Evolutionary conservation across 768 basidiomycete species (phyloP), one percentile per base, ranked within the genome.

Genomic region (Pisolithus microcarpus): DNA sequence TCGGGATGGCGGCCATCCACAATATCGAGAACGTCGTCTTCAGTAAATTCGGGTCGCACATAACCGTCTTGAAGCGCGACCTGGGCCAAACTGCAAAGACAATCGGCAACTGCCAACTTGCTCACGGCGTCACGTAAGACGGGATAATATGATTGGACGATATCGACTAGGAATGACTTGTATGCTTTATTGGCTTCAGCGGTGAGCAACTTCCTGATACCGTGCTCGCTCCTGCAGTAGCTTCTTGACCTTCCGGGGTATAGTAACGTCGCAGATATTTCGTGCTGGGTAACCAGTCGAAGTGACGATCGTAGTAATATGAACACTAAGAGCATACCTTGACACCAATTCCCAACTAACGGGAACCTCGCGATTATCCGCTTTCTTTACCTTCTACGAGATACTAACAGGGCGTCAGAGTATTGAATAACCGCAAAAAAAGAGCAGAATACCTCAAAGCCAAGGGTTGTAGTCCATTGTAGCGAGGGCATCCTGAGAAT

Each of bases 1-100:
- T 91, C 0, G 95, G n/a, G 95, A 71, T 99, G 95, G 10, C 92
- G 77, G 0, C 91, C 94, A n/a, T 84, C 80, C 10, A 76, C 67
- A 28, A 97, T 87, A 53, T 89, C 83, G 11, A 97, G 71, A 23
- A 65, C 65, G 44, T 83, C 78, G 26, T 82, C 79, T 7, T 83
- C 77, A 0, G 78, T 79, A 59, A 96, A 87, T 53, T 74, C 68
- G 1, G 95, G 94, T 43, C 84, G 82, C 31, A 82, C 80, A 57
- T 92, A 97, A 43, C 84, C 84, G 11, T 79, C 76, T 52, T 81
- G 80, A 36, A 86, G 71, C 1, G 91, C 88, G 4, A 93, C 84
- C 42, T 78, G 78, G 0, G 93, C 87, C 13, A 98, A 74, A 59
- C 90, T 91, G 51, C 86, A 71, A 53, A 99, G 71, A 63, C 94